phyloP scores from a whole-genome alignment of 1,284 basidiomycete genomes.

The Phellinidium pouzarii region DNA sequence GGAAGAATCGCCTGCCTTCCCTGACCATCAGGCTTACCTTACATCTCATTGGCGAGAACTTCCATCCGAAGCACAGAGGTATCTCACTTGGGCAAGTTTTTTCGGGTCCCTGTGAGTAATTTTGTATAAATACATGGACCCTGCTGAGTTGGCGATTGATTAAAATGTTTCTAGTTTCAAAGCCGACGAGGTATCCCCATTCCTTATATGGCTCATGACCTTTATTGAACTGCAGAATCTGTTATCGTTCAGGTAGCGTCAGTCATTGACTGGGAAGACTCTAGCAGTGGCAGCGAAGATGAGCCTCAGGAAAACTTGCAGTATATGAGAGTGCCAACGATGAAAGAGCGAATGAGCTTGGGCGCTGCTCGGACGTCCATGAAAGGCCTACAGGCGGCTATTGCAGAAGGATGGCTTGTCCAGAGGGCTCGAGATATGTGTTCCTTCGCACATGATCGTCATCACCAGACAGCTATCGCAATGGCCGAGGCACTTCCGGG shows the following conservation, averaged over 20 bases:
- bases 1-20: slow-evolving; percentile 44
- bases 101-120: slow-evolving; percentile 57
- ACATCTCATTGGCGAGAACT: slow-evolving; percentile 51
- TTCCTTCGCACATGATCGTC: slow-evolving; percentile 64
- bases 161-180: background rate
- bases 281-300: slow-evolving; percentile 43
- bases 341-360: slow-evolving; percentile 31
- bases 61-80: slow-evolving; percentile 57
- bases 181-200: slow-evolving; percentile 5
- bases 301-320: slow-evolving; percentile 39
- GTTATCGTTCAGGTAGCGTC: slow-evolving; percentile 38
- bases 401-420: slow-evolving; percentile 64
- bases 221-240: slow-evolving; percentile 3
- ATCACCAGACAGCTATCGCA: slow-evolving; percentile 59
- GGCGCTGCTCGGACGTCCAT: slow-evolving; percentile 51
- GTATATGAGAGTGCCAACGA: slow-evolving; percentile 41
- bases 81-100: slow-evolving; percentile 61
- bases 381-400: slow-evolving; percentile 56
- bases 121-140: background rate
- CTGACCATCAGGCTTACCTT: slow-evolving; percentile 56
- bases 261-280: slow-evolving; percentile 66
- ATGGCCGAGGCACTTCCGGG: slow-evolving; percentile 46
- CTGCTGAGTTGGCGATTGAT: no score
- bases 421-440: slow-evolving; percentile 68
- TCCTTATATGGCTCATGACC: no score